Percentiles rank a stretch among this genome's conserved stretches.
phyloP scores from a whole-genome alignment of 2,329 filamentous ascomycete species.

The Chaetomiaceae sp. region DNA sequence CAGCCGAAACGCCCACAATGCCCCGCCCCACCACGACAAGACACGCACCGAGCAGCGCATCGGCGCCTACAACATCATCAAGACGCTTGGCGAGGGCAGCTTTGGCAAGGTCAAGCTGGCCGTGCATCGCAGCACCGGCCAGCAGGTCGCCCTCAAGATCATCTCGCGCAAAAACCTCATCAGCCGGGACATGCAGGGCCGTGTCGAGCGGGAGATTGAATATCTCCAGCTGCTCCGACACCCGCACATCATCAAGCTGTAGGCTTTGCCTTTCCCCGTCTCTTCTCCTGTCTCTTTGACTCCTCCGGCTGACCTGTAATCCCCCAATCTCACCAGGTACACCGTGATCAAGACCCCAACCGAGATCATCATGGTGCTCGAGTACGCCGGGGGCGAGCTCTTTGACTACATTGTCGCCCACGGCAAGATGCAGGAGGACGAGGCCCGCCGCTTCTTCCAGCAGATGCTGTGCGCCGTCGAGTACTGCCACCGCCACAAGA shows the following conservation, averaged over 20 bases:
- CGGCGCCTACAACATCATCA: conserved; percentile 85
- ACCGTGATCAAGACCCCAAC: conserved; percentile 92
- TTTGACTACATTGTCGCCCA: conserved; percentile 98
- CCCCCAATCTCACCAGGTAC: conserved; percentile 50
- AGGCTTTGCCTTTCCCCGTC: no score
- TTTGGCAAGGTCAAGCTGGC: conserved; percentile 99
- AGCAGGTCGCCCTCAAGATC: conserved; percentile 97
- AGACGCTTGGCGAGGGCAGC: conserved; percentile 89
- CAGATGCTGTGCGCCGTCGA: conserved; percentile 98
- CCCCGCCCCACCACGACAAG: conserved; percentile 38
- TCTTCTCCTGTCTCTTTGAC: no score
- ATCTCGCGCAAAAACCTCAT: conserved; percentile 95
- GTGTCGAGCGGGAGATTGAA: conserved; percentile 96
- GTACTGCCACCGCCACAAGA: conserved; percentile 98
- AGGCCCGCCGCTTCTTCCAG: conserved; percentile 97
- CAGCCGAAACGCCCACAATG: conserved; percentile 23
- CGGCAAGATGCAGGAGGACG: conserved; percentile 82
- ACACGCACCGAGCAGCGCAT: conserved; percentile 74
- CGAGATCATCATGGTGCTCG: conserved; percentile 98
- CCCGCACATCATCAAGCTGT: conserved; percentile 99
- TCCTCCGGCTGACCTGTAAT: neutral
- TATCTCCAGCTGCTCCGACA: conserved; percentile 93
- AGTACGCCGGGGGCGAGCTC: conserved; percentile 92
- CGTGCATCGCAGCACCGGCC: conserved; percentile 82
- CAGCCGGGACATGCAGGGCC: conserved; percentile 94